Conservation (phyloP, 805 yeast species). For the Debaryomyces prosopidis region DNA sequence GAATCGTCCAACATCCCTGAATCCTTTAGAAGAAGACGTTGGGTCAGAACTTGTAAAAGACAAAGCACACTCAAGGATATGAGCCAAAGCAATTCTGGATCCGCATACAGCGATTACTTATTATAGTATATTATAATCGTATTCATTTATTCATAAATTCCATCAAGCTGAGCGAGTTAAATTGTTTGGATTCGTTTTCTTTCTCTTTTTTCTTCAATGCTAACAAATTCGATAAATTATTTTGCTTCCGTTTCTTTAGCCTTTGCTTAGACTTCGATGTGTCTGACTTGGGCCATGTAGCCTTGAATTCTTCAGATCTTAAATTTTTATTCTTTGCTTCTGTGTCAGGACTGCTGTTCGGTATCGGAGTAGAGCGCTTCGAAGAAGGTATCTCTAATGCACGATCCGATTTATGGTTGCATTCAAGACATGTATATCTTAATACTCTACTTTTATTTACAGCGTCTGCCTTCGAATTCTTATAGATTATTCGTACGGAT, state of each 20-base stretch:
- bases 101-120: neutral
- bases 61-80: neutral
- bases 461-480: slow-evolving; percentile 4
- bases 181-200: slow-evolving; percentile 24
- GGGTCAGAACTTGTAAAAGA: slow-evolving; percentile 51
- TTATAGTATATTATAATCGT: neutral
- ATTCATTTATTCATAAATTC: slow-evolving; percentile 43
- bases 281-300: slow-evolving; percentile 9
- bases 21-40: slow-evolving; percentile 60
- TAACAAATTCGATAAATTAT: slow-evolving; percentile 42
- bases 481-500: slow-evolving; percentile 20
- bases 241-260: slow-evolving; percentile 49
- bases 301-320: slow-evolving; percentile 4
- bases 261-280: slow-evolving; percentile 31
- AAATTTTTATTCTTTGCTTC: neutral
- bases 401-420: slow-evolving; percentile 4
- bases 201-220: slow-evolving; percentile 38
- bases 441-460: slow-evolving; percentile 5
- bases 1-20: slow-evolving; percentile 36
- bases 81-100: neutral
- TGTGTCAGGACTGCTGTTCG: neutral
- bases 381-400: neutral
- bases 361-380: neutral
- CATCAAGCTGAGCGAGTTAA: slow-evolving; percentile 44
- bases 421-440: slow-evolving; percentile 9